These are phyloP conservation scores for Kodamaea nitidulidarum DNA, from an alignment of 805 yeast genomes.

Conservation along the genomic window DNA sequence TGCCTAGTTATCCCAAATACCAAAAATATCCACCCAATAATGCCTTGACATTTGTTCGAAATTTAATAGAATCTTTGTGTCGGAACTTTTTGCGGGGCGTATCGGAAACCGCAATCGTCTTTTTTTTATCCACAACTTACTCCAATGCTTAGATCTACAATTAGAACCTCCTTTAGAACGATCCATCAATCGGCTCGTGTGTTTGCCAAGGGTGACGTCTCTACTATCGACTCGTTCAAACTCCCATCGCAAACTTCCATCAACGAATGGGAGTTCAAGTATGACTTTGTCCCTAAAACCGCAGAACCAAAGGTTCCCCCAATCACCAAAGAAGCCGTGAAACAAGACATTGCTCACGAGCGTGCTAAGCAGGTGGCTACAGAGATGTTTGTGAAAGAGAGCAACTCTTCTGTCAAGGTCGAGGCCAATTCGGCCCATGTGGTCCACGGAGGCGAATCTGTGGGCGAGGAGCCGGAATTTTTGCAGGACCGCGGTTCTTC, in stretches of 20 bases:
- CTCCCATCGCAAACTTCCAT: constrained; percentile 46
- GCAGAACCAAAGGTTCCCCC: constrained; percentile 42
- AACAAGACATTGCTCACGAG: constrained; percentile 45
- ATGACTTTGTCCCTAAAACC: constrained; percentile 42
- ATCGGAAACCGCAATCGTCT: background rate
- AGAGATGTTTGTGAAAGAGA: constrained; percentile 34
- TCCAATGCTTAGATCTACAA: constrained; percentile 1
- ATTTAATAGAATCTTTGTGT: no score
- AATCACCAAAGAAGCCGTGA: constrained; percentile 45
- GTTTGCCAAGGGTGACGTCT: constrained; percentile 48
- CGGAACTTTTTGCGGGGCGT: constrained; percentile 1
- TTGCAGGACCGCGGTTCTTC: constrained; percentile 35
- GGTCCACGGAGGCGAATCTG: constrained; percentile 41
- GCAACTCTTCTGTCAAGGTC: constrained; percentile 35
- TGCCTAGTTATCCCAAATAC: no score
- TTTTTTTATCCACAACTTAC: background rate
- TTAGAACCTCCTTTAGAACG: constrained; percentile 3
- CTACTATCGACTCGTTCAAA: constrained; percentile 55
- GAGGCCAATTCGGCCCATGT: constrained; percentile 41
- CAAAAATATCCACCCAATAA: no score
- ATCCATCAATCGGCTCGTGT: background rate
- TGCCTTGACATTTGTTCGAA: no score
- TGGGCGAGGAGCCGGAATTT: constrained; percentile 34
- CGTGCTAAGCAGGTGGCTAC: constrained; percentile 35
- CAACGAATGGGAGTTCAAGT: constrained; percentile 48